Evolutionary conservation across 2,329 filamentous ascomycete genomes (phyloP), one percentile per base, ranked within the genome.

Genomic region (Diplodia corticola): DNA sequence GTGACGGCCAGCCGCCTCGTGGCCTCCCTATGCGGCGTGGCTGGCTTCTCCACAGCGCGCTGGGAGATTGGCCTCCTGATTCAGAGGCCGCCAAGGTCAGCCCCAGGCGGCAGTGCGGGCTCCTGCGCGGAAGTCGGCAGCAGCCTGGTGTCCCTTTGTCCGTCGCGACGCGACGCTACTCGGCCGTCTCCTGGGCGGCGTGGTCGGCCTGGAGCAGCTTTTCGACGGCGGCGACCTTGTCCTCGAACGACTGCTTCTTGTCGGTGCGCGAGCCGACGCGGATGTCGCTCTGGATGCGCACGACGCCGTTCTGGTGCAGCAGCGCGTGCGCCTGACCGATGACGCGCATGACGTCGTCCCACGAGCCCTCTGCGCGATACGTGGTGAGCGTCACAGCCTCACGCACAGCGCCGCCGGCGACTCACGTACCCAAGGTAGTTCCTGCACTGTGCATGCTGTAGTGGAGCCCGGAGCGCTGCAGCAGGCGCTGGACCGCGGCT

Each of bases 401-500:
- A 33, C 48, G 10, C 49, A 17, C 22, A 40, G 28, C n/a, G n/a
- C 13, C n/a, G 26, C 17, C 24, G 35, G 12, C 48, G 22, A 46
- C 50, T 64, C 50, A 65, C n/a, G n/a, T n/a, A n/a, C 50, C 93
- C 65, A 98, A 86, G 0, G 94, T 98, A 0, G 94, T 97, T 13
- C 94, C 95, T 2, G 93, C 93, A 28, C 91, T 93, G 80, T 98
- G 94, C 92, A 98, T 95, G 54, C 86, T 88, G 76, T 93, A 94
- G 69, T 87, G 89, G 69, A 98, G 78, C 1, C 92, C 92, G 71
- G 90, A 95, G 64, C 86, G 88, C 78, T 90, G 88, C 72, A 99
- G 85, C 40, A 98, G 84, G 66, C 89, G 88, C 81, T 98, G 94
- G 44, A 98, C 92, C 69, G 91, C 89, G 37, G 94, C 94, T 33